Evolutionary conservation across 2,329 filamentous ascomycete species (phyloP), one percentile per base, ranked within the genome.

Genomic region (Colletotrichum incanum): DNA sequence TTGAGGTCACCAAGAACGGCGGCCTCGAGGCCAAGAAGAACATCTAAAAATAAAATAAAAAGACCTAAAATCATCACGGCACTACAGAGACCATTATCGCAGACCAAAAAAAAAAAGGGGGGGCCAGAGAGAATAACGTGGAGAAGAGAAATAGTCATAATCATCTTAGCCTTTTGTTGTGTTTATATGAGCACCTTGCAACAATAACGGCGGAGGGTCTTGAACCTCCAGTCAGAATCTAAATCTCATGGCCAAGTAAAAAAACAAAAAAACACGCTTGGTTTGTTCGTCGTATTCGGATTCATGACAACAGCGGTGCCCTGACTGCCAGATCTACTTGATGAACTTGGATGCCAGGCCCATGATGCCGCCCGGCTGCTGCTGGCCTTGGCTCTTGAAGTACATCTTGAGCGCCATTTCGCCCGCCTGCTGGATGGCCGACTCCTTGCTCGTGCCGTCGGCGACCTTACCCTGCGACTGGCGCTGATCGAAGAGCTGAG

Each of bases 401-500:
- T 95, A 98, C 90, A 98, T 93, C 89, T 97, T 95, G 77, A 98
- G 82, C 3, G 95, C 95, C 89, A 94, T 93, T 87, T 97, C 92
- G 1, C 91, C 95, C 3, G 95, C 95, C 81, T 91, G 86, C 79
- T 93, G 91, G 58, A 98, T 86, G 61, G 91, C 94, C 59, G 91
- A 91, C 83, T 98, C 91, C 89, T 98, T 98, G 83, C 90, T 93
- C 6, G 92, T 89, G 34, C 88, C 87, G 31, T 86, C 82, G 3
- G 84, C 79, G 26, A 90, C 84, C 76, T 88, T 86, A 76, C 89
- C 89, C 75, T 87, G 81, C 12, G 86, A 82, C 39, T 85, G 80
- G 80, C 91, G 89, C 79, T 85, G 82, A 75, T 92, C 90, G 76
- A 92, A 92, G 26, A 92, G 85, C 87, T 90, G 67, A 50, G 4